Evolutionary conservation across 306 rosid species (phyloP).

Genomic region (Pyrus pyrifolia): DNA sequence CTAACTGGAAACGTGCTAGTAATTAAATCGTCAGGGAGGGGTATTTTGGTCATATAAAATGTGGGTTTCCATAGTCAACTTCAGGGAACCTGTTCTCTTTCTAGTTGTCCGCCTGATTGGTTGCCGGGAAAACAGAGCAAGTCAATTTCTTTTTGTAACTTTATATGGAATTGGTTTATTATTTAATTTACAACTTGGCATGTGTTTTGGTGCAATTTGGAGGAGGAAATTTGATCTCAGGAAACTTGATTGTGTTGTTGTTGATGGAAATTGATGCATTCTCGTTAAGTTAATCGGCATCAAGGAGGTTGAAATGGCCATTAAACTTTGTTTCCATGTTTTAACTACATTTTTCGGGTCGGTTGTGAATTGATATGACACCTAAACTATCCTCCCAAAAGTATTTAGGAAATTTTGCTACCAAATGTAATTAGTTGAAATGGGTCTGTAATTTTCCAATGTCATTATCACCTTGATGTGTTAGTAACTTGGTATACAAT

Average conservation of each 20-base stretch:
- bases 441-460: background rate
- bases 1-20: background rate
- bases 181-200: background rate
- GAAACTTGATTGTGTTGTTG: background rate
- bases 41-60: conserved; percentile 24
- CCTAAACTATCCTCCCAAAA: background rate
- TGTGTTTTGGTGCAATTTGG: background rate
- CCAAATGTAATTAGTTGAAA: background rate
- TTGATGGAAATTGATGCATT: background rate
- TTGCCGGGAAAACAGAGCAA: conserved; percentile 2
- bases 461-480: background rate
- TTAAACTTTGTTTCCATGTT: background rate
- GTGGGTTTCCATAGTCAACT: conserved; percentile 4
- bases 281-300: background rate
- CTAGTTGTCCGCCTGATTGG: conserved; percentile 1
- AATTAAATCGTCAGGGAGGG: conserved; percentile 18
- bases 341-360: background rate
- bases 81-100: background rate
- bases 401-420: background rate
- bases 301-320: background rate
- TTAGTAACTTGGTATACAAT: background rate
- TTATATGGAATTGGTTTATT: background rate
- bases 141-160: background rate
- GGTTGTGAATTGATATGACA: background rate
- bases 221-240: background rate